Percentiles rank a stretch among this genome's conserved stretches.
Conservation (phyloP, 441 rosid genomes). For the Corymbia calophylla region DNA sequence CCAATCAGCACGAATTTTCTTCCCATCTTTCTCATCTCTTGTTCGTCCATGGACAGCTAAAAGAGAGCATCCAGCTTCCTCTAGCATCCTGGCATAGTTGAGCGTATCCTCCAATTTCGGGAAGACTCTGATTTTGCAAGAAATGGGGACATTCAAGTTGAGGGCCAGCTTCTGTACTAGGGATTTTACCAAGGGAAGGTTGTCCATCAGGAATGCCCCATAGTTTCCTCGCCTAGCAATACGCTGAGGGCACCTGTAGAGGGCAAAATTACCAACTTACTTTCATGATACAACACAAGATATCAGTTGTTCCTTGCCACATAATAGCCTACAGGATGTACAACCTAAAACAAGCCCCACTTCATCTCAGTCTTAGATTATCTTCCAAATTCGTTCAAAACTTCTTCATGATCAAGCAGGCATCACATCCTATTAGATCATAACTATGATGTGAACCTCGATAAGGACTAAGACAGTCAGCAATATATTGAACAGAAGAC, state of each 20-base stretch:
- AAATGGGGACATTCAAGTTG: slow-evolving; percentile 68
- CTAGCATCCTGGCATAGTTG: slow-evolving; percentile 76
- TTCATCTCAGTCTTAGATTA: neutral
- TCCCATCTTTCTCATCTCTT: slow-evolving; percentile 79
- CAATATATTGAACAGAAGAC: neutral
- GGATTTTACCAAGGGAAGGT: slow-evolving; percentile 75
- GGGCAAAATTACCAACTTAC: neutral
- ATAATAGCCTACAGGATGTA: neutral
- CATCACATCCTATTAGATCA: neutral
- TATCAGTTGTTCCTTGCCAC: neutral
- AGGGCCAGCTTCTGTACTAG: slow-evolving; percentile 60
- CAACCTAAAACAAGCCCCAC: neutral
- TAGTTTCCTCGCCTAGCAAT: slow-evolving; percentile 77
- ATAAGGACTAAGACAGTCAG: neutral
- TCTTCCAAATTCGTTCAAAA: neutral
- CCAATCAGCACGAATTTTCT: slow-evolving; percentile 74
- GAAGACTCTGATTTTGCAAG: slow-evolving; percentile 83
- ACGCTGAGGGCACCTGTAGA: slow-evolving; percentile 83
- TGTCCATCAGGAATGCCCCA: slow-evolving; percentile 94
- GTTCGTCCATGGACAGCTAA: slow-evolving; percentile 91
- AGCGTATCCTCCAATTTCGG: slow-evolving; percentile 69
- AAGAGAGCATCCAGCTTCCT: slow-evolving; percentile 89
- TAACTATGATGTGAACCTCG: neutral
- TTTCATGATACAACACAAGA: neutral
- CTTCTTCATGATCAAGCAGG: neutral